Evolutionary conservation across 768 basidiomycete species (phyloP).

Genomic region (Tulasnella sp.): DNA sequence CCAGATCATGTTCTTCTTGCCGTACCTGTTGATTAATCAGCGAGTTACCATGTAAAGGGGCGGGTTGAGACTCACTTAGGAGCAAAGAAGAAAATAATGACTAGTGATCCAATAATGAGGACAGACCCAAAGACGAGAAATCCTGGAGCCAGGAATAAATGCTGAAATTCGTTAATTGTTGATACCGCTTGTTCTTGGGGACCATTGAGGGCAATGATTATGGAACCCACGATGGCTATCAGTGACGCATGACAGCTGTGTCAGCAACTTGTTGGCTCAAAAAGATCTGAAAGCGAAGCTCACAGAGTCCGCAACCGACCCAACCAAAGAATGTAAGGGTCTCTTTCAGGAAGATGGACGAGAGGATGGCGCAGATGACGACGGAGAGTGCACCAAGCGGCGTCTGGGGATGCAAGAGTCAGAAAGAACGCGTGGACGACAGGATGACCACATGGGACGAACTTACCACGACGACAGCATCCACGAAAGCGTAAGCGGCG

Average conservation of each 20-base stretch:
- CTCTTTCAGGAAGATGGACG: conserved; percentile 87
- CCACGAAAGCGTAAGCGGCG: conserved; percentile 74
- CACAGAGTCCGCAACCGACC: conserved; percentile 80
- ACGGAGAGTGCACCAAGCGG: conserved; percentile 94
- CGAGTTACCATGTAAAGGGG: not conserved
- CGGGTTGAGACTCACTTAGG: conserved; percentile 42
- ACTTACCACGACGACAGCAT: conserved; percentile 76
- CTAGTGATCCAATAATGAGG: conserved; percentile 43
- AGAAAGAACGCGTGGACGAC: conserved; percentile 1
- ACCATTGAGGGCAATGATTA: conserved; percentile 84
- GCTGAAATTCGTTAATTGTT: conserved; percentile 57
- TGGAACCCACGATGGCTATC: conserved; percentile 45
- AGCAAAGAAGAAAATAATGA: conserved; percentile 72
- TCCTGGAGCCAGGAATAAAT: conserved; percentile 68
- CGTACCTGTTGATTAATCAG: conserved; percentile 41
- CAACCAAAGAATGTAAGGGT: conserved; percentile 92
- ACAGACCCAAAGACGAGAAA: conserved; percentile 47
- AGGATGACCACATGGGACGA: conserved; percentile 26
- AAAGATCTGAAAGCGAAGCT: not conserved
- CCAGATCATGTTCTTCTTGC: conserved; percentile 89
- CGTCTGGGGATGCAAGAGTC: conserved; percentile 31
- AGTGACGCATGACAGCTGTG: not conserved
- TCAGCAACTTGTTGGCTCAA: not conserved
- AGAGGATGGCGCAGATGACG: conserved; percentile 86
- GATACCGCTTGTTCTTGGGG: conserved; percentile 60